Evolutionary conservation across 805 yeast species (phyloP).

Genomic region (Monosporozyma servazzii): DNA sequence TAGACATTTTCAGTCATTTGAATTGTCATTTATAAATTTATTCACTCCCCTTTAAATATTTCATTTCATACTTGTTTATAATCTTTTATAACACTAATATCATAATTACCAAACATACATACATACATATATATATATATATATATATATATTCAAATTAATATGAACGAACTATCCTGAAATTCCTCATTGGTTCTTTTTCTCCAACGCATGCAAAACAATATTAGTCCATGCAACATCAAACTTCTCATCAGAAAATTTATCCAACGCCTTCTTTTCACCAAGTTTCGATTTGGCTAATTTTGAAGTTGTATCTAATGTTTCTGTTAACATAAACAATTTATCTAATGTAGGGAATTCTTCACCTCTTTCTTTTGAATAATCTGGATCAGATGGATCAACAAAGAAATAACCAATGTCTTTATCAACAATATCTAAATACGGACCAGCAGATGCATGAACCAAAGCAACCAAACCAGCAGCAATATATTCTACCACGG

Average conservation of each 20-base stretch:
- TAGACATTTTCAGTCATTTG: background rate
- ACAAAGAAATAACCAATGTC: slow-evolving; percentile 70
- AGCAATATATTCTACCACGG: slow-evolving; percentile 86
- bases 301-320: slow-evolving; percentile 32
- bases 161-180: background rate
- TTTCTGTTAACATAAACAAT: slow-evolving; percentile 37
- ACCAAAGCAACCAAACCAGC: slow-evolving; percentile 81
- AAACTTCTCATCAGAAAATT: slow-evolving; percentile 57
- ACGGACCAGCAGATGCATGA: slow-evolving; percentile 95
- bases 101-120: background rate
- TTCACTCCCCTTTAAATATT: background rate
- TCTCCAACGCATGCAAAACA: slow-evolving; percentile 12
- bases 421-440: slow-evolving; percentile 70
- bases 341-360: slow-evolving; percentile 37
- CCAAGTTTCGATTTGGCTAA: slow-evolving; percentile 39
- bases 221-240: slow-evolving; percentile 42
- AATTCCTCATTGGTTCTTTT: slow-evolving; percentile 5
- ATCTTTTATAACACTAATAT: background rate
- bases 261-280: slow-evolving; percentile 34
- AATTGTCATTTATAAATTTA: background rate
- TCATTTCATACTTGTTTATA: background rate
- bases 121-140: slow-evolving; percentile 1
- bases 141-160: background rate
- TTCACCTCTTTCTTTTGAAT: slow-evolving; percentile 20
- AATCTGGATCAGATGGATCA: slow-evolving; percentile 66